A percentile compares a stretch with the other conserved stretches of the same genome.
These are phyloP conservation scores for Vitis rotundifolia DNA, from an alignment of 164 flowering plant species.

Conservation along the genomic window DNA sequence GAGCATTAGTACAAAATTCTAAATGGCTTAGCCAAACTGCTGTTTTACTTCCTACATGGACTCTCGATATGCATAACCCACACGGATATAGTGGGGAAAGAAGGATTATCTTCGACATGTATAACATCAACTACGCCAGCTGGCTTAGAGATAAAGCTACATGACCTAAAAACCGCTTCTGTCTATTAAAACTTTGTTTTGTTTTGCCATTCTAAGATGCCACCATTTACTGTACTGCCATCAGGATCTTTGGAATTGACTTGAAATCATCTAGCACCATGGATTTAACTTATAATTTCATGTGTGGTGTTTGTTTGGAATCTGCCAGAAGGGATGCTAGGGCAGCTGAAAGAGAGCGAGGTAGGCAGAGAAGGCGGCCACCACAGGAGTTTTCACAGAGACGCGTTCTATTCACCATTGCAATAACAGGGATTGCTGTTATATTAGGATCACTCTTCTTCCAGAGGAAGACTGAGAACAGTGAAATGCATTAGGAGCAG, in stretches of 20 bases:
- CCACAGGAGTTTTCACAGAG: conserved; percentile 41
- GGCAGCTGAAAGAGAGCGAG: conserved; percentile 50
- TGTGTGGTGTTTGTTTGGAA: neutral
- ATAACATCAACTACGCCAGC: no score
- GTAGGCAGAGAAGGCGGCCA: conserved; percentile 46
- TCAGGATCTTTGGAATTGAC: neutral
- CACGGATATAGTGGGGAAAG: no score
- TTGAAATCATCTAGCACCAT: neutral
- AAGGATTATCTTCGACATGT: no score
- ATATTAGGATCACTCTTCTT: conserved; percentile 73
- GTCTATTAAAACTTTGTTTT: no score
- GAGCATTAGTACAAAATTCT: no score
- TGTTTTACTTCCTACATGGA: no score
- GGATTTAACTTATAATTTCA: neutral
- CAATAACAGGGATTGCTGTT: conserved; percentile 85
- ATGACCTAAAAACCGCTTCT: no score
- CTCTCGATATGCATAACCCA: no score
- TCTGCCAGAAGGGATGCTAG: conserved; percentile 40
- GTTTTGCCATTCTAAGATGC: no score
- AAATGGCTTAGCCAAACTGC: no score
- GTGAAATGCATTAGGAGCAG: conserved; percentile 28
- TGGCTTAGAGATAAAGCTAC: no score
- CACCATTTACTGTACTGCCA: no score
- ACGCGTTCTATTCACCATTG: conserved; percentile 68
- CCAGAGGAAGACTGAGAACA: conserved; percentile 56